Base-by-base conservation (phyloP, 1,139 yeast species). In the Nakaseomyces bracarensis region DNA sequence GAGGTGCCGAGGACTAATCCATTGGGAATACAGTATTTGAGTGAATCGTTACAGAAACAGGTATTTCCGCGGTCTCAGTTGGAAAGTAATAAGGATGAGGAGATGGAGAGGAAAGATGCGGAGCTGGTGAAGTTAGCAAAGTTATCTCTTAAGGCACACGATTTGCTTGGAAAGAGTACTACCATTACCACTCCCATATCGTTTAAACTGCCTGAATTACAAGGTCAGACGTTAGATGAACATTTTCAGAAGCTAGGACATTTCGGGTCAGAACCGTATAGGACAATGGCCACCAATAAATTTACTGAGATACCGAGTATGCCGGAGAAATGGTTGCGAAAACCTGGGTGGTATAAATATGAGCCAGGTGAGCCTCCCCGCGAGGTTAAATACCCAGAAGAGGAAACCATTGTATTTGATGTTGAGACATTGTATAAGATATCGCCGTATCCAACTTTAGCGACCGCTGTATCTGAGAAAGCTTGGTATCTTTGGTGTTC, bases 401-500 rank as follows among this genome's bases (percentile, higher is more conserved):
- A 78, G 43, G 66, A 71, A 20, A 77, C 75, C 4, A 58, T 89
- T 18, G 89, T 83, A 0, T 91, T 91, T 60, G 99, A 93, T 62
- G 91, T 85, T 6, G 99, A 93, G 60, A 86, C 82, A 0, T 58
- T 89, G 58, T 89, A 86, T 64, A 81, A 85, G 49, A 60, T 75
- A 1, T 76, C 93, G 0, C 75, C 74, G 7, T 87, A 77, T 58
- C 79, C 97, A 0, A 78, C 84, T 0, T 59, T 93, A 63, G 96
- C 96, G 1, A 77, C 86, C 0, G 95, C 96, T 7, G 81, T 74
- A 1, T 77, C 96, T 0, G 59, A 71, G 0, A 67, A 72, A 15
- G 95, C 96, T 0, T 87, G 97, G 96, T 93, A 89, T 58, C 80
- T 81, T 0, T 93, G 99, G 99, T 79, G 86, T 1, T 86, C 96